phyloP scores from a whole-genome alignment of 2,329 filamentous ascomycete species.

The Neonectria ditissima region DNA sequence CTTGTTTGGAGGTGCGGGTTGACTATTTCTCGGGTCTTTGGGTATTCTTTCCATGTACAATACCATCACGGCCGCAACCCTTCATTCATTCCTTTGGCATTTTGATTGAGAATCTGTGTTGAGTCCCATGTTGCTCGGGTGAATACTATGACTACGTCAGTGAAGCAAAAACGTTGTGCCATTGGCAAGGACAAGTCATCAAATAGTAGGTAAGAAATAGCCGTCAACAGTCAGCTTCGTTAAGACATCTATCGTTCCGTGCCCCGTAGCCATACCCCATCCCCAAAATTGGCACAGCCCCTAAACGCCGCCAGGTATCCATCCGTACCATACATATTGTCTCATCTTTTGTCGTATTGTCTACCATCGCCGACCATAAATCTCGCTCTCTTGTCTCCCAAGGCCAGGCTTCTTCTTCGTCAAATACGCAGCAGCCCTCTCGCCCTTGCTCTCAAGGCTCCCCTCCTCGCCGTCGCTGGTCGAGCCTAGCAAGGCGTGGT shows the following conservation, averaged over 20 bases:
- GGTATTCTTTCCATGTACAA: constrained; percentile 23
- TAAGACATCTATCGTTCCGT: constrained; percentile 21
- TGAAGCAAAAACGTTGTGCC: no score
- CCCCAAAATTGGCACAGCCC: background rate
- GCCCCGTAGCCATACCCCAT: background rate
- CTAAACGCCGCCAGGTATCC: constrained; percentile 15
- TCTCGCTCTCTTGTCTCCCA: constrained; percentile 51
- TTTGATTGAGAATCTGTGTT: constrained; percentile 5
- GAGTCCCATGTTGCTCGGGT: background rate
- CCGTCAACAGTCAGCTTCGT: constrained; percentile 4
- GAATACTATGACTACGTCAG: no score
- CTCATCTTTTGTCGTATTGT: constrained; percentile 10
- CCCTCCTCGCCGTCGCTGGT: constrained; percentile 34
- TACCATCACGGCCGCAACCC: constrained; percentile 26
- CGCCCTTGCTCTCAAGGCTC: constrained; percentile 30
- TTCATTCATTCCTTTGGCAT: constrained; percentile 17
- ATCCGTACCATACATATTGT: background rate
- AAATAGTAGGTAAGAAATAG: background rate
- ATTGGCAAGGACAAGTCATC: no score
- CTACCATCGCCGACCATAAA: constrained; percentile 58
- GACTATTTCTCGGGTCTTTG: constrained; percentile 16
- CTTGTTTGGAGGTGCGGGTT: constrained; percentile 7
- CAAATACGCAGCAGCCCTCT: constrained; percentile 40
- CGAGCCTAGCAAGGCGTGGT: constrained; percentile 32
- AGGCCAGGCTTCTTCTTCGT: constrained; percentile 43